Conservation (phyloP, 768 basidiomycete species). For the Neoboletus subvelutipes region DNA sequence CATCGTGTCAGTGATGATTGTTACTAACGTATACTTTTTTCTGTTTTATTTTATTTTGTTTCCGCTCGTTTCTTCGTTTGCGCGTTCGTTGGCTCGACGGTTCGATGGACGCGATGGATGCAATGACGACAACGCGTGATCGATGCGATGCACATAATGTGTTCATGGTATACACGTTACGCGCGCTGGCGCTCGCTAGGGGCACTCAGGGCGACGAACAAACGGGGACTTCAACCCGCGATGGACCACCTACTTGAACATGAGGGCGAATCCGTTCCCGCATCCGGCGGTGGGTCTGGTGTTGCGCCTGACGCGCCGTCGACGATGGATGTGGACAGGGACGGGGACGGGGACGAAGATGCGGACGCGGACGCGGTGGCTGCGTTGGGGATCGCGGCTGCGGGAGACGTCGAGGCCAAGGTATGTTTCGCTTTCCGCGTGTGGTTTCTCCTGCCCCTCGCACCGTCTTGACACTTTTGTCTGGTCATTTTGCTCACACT, state of each 20-base stretch:
- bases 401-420: constrained; percentile 61
- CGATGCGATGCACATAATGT: background rate
- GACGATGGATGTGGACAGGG: constrained; percentile 42
- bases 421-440: constrained; percentile 32
- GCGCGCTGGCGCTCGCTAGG: constrained; percentile 44
- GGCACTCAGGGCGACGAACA: constrained; percentile 83
- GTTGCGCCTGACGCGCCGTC: constrained; percentile 16
- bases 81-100: background rate
- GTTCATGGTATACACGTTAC: background rate
- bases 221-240: constrained; percentile 83
- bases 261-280: constrained; percentile 72
- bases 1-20: background rate
- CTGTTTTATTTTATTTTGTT: no score
- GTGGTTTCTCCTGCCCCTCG: background rate
- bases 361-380: constrained; percentile 60
- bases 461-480: background rate
- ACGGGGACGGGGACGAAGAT: constrained; percentile 67
- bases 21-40: background rate
- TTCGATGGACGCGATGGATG: background rate
- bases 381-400: constrained; percentile 42
- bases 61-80: background rate
- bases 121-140: background rate
- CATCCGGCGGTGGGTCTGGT: no score
- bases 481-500: background rate
- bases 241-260: constrained; percentile 90